Evolutionary conservation across 164 flowering plant species (phyloP).

Genomic region (grape (Vitis vinifera)): ASM3070453v1 NC_081807.1:5969501-5970000

Average conservation of each 20-base stretch:
- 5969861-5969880: slow-evolving; percentile 37
- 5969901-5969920: slow-evolving; percentile 34
- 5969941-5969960: slow-evolving; percentile 11
- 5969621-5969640: neutral
- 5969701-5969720: neutral
- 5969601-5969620: neutral
- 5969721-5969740: slow-evolving; percentile 1
- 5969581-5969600: neutral
- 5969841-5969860: slow-evolving; percentile 43
- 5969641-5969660: neutral
- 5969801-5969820: slow-evolving; percentile 34
- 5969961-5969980: slow-evolving; percentile 18
- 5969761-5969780: too few species aligned
- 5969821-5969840: slow-evolving; percentile 32
- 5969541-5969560: neutral
- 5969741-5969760: neutral
- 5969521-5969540: neutral
- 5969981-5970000: neutral
- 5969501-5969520: too few species aligned
- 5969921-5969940: slow-evolving; percentile 40
- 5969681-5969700: neutral
- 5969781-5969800: neutral
- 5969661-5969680: neutral
- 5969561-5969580: neutral
- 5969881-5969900: slow-evolving; percentile 33